Percentiles rank a stretch among this genome's conserved stretches.
These are phyloP conservation scores for Candida sakaeoensis DNA, from an alignment of 805 yeast species.

Conservation along the genomic window DNA sequence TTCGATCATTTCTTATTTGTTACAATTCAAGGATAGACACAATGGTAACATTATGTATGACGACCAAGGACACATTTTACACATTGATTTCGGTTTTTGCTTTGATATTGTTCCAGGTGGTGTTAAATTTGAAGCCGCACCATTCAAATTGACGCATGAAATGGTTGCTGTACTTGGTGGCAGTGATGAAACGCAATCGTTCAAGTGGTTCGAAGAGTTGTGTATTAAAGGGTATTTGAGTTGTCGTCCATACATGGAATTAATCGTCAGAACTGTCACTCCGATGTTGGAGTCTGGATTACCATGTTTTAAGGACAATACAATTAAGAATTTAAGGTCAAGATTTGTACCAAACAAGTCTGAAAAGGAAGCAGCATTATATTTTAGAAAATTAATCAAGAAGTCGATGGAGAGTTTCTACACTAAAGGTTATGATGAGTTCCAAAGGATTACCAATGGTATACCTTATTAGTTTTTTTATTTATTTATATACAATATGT, in stretches of 20 bases:
- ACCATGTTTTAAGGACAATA: conserved; percentile 90
- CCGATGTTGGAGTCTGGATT: conserved; percentile 96
- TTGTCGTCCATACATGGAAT: conserved; percentile 82
- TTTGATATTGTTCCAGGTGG: conserved; percentile 99
- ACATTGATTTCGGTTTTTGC: conserved; percentile 97
- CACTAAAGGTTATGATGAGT: conserved; percentile 95
- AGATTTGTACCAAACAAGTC: conserved; percentile 79
- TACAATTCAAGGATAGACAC: conserved; percentile 96
- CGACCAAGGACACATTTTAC: conserved; percentile 89
- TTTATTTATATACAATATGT: not conserved
- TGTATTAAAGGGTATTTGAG: conserved; percentile 91
- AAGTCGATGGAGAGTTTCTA: conserved; percentile 83
- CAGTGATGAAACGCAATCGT: conserved; percentile 75
- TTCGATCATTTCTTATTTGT: conserved; percentile 81
- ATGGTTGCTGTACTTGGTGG: conserved; percentile 99
- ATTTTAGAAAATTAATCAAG: conserved; percentile 69
- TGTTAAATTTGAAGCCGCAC: conserved; percentile 96
- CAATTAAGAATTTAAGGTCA: conserved; percentile 70
- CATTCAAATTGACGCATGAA: conserved; percentile 92
- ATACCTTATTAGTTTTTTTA: conserved; percentile 67
- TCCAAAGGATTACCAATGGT: conserved; percentile 94
- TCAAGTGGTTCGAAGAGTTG: conserved; percentile 88
- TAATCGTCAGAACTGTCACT: conserved; percentile 75
- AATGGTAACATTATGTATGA: conserved; percentile 98
- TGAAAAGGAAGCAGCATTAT: conserved; percentile 81